Base-by-base conservation (phyloP, 2,329 filamentous ascomycete genomes). In the Colletotrichum sp. region DNA sequence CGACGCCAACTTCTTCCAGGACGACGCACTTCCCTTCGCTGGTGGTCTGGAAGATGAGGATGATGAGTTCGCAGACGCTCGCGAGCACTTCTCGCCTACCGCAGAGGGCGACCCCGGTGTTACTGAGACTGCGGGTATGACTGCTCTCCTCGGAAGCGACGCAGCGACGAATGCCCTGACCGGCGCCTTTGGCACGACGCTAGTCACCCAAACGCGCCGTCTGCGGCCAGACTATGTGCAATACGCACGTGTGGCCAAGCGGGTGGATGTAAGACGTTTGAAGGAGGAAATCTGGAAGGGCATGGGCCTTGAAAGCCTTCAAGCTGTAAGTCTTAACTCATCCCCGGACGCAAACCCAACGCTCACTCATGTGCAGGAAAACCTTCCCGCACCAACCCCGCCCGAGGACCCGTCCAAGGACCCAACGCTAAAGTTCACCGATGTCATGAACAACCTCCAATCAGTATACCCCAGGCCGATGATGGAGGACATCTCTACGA, bases 1-100 rank as follows among this genome's bases (percentile, higher is more conserved):
- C 84, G 96, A 98, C 83, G 96, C 97, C 75, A 94, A 98, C 84
- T 99, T 98, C 90, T 99, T 98, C 88, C 94, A 97, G 80, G 97
- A 98, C 81, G 95, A 96, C 79, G 93, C 91, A 3, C 87, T 96
- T 78, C 93, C 93, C 3, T 91, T 95, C 80, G 88, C 91, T 3
- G 93, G 91, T 13, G 92, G 88, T 6, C 87, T 89, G 62, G 84
- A 88, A 26, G 88, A 90, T 21, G 88, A 89, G 32, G 94, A 94
- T 70, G 93, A 94, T 68, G 93, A 94, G 80, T 97, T 97, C 83
- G 94, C 94, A 6, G 95, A 97, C 83, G 95, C 95, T 34, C 88
- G 93, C 61, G 95, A 97, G 79, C 92, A 95, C 79, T 94, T 96
- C 82, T 94, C 94, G 1, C 94, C 94, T 2, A 90, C 90, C 7